phyloP scores from a whole-genome alignment of 345 rosid species.

The Eucalyptus pumila region DNA sequence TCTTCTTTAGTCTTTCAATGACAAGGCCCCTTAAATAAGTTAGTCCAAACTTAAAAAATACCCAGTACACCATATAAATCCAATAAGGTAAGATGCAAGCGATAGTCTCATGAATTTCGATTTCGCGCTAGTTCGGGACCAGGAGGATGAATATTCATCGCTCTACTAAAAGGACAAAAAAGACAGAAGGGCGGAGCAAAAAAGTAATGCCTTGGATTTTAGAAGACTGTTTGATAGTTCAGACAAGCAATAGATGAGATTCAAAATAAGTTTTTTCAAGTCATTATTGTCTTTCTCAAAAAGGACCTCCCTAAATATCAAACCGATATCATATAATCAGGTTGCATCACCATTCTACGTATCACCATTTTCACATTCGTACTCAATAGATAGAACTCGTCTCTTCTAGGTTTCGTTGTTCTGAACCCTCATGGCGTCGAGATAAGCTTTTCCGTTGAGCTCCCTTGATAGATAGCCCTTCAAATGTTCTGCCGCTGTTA shows the following conservation, averaged over 20 bases:
- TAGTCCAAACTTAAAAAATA: no score
- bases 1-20: no score
- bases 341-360: not conserved
- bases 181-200: not conserved
- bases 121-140: no score
- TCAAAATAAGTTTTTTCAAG: not conserved
- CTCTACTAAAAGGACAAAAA: no score
- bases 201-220: not conserved
- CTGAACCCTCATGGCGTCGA: conserved; percentile 4
- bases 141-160: no score
- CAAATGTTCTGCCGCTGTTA: not conserved
- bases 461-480: not conserved
- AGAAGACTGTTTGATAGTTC: not conserved
- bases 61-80: no score
- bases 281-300: not conserved
- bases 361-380: not conserved
- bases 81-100: no score
- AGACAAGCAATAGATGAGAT: not conserved
- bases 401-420: not conserved
- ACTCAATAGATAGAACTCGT: not conserved
- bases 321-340: not conserved
- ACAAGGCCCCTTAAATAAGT: no score
- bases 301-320: not conserved
- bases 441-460: not conserved
- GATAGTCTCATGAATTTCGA: no score